Evolutionary conservation across 768 basidiomycete species (phyloP).

Genomic region (Hygrophoropsis aurantiaca): DNA sequence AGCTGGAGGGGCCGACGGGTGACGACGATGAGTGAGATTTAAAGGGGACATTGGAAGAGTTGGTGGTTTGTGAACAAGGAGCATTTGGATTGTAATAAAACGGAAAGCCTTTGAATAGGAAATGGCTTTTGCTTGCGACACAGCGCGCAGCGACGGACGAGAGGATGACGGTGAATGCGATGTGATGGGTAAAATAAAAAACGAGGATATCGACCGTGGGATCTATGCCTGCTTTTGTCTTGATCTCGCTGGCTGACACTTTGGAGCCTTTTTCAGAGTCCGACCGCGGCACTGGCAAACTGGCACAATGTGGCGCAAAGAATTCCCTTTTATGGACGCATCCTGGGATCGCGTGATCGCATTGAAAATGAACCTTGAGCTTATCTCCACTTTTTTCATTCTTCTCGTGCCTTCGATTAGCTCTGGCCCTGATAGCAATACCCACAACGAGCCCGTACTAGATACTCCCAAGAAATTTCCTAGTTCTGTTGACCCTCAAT

Average conservation of each 20-base stretch:
- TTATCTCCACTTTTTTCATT: conserved; percentile 16
- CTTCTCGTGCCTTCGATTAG: conserved; percentile 8
- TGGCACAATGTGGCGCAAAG: conserved; percentile 20
- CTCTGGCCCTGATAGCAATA: background rate
- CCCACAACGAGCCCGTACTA: background rate
- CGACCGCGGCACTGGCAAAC: conserved; percentile 29
- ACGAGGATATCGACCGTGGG: conserved; percentile 28
- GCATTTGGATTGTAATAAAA: conserved; percentile 27
- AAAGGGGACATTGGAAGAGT: conserved; percentile 26
- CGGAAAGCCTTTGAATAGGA: conserved; percentile 5
- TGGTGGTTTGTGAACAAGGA: conserved; percentile 42
- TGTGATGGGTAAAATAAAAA: conserved; percentile 18
- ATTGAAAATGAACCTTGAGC: conserved; percentile 26
- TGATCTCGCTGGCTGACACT: conserved; percentile 8
- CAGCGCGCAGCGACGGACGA: conserved; percentile 9
- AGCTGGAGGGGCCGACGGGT: conserved; percentile 68
- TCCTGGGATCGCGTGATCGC: conserved; percentile 8
- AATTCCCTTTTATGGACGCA: conserved; percentile 9
- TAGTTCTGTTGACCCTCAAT: no score
- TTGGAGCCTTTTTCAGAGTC: conserved; percentile 33
- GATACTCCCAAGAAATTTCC: no score
- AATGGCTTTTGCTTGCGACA: conserved; percentile 2
- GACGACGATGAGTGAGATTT: conserved; percentile 51
- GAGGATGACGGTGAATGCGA: conserved; percentile 4
- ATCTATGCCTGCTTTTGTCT: conserved; percentile 22